Conservation (phyloP, 257 asterid genomes). For the Pogostemon cablin region DNA sequence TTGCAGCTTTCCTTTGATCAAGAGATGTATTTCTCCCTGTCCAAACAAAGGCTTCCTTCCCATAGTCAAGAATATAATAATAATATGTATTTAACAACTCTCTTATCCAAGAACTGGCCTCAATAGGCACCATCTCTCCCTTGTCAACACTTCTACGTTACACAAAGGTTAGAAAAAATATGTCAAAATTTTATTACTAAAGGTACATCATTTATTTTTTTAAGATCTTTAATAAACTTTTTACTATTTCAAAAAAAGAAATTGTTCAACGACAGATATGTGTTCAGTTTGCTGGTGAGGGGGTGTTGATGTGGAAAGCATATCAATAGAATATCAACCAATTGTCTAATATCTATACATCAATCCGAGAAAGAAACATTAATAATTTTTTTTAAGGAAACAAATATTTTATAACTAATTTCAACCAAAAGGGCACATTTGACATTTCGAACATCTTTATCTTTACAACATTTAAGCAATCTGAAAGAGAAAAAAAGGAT, state of each 20-base stretch:
- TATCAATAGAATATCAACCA: not conserved
- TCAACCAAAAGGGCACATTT: too few relatives aligned
- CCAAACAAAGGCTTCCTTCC: slow-evolving; percentile 86
- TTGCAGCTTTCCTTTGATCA: slow-evolving; percentile 88
- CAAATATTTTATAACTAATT: too few relatives aligned
- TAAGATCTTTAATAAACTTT: not conserved
- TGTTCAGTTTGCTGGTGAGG: not conserved
- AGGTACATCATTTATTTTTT: slow-evolving; percentile 3
- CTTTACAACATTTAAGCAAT: slow-evolving; percentile 2
- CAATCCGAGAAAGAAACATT: slow-evolving; percentile 7
- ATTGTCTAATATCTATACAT: slow-evolving; percentile 8
- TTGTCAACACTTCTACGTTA: slow-evolving; percentile 52
- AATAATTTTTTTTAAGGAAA: not conserved
- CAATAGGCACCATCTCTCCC: slow-evolving; percentile 75
- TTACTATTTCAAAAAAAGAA: not conserved
- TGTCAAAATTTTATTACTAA: slow-evolving; percentile 14
- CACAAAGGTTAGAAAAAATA: slow-evolving; percentile 12
- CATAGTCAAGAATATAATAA: slow-evolving; percentile 92
- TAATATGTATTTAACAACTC: slow-evolving; percentile 78
- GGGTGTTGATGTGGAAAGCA: slow-evolving; percentile 6
- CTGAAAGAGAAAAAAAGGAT: not conserved
- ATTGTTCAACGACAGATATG: not conserved
- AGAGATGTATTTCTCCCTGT: slow-evolving; percentile 95
- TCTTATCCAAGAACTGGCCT: slow-evolving; percentile 71
- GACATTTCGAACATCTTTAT: too few relatives aligned